Conservation (phyloP, 495 filamentous ascomycete genomes). For the Choiromyces venosus region DNA sequence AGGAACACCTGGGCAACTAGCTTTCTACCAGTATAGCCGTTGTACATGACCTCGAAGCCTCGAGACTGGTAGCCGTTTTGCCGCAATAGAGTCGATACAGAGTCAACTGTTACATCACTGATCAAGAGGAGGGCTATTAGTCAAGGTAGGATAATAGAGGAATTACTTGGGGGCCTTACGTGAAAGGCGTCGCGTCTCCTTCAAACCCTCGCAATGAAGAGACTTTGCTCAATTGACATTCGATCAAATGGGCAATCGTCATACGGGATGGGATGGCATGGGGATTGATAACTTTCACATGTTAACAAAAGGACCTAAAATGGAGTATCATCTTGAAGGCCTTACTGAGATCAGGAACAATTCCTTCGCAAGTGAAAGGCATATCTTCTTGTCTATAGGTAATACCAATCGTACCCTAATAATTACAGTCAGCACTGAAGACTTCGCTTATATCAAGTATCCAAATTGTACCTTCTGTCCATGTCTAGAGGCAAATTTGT, state of each 20-base stretch:
- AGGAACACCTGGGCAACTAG: constrained; percentile 91
- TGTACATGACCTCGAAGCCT: constrained; percentile 98
- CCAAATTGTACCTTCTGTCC: constrained; percentile 65
- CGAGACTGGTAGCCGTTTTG: constrained; percentile 92
- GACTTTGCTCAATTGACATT: constrained; percentile 95
- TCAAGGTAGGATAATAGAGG: neutral
- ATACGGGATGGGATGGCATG: constrained; percentile 99
- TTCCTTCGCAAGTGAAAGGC: constrained; percentile 90
- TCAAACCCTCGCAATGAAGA: constrained; percentile 83
- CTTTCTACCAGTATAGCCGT: constrained; percentile 93
- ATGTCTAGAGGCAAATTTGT: constrained; percentile 98
- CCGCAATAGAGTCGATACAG: constrained; percentile 81
- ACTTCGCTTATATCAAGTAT: neutral
- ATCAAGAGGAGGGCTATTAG: neutral
- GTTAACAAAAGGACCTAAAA: neutral
- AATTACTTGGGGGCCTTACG: constrained; percentile 37
- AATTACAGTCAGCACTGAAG: neutral
- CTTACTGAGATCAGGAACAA: constrained; percentile 74
- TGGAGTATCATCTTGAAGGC: neutral
- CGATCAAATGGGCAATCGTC: constrained; percentile 99
- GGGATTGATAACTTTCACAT: constrained; percentile 71
- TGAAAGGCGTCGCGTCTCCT: constrained; percentile 97
- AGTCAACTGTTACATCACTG: constrained; percentile 83
- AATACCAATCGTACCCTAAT: constrained; percentile 85
- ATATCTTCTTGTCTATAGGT: constrained; percentile 97